These are phyloP conservation scores for Oryza longistaminata DNA, from an alignment of 176 grass and related monocot genomes.

Conservation along the genomic window DNA sequence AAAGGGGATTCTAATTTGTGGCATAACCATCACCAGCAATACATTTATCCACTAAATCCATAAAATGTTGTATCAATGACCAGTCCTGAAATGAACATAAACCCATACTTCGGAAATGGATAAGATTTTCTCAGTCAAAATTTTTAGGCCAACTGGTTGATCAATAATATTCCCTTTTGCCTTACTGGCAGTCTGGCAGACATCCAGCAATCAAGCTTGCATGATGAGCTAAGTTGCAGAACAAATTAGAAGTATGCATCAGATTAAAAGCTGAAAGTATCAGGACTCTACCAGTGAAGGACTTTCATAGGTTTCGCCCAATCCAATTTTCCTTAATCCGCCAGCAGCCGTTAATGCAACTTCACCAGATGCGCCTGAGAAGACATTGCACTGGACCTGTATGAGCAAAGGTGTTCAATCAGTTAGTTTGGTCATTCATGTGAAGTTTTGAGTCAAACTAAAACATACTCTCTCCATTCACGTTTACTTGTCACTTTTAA, in stretches of 20 bases:
- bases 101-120: neutral
- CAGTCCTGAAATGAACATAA: neutral
- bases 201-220: slow-evolving; percentile 5
- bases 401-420: slow-evolving; percentile 33
- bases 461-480: neutral
- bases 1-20: neutral
- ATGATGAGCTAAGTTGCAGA: slow-evolving; percentile 3
- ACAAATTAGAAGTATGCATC: slow-evolving; percentile 29
- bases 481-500: too few relatives aligned
- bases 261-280: slow-evolving; percentile 23
- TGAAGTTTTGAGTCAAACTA: neutral
- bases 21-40: too few relatives aligned
- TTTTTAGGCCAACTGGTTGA: neutral
- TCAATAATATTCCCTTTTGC: neutral
- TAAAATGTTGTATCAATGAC: neutral
- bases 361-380: slow-evolving; percentile 69
- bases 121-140: neutral
- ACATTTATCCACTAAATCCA: neutral
- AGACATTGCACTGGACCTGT: slow-evolving; percentile 95
- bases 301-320: slow-evolving; percentile 70
- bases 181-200: neutral
- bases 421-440: slow-evolving; percentile 3
- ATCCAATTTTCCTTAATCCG: slow-evolving; percentile 79
- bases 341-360: slow-evolving; percentile 79
- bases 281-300: slow-evolving; percentile 64